Evolutionary conservation across 306 rosid species (phyloP).

Genomic region (Parietaria judaica): DNA sequence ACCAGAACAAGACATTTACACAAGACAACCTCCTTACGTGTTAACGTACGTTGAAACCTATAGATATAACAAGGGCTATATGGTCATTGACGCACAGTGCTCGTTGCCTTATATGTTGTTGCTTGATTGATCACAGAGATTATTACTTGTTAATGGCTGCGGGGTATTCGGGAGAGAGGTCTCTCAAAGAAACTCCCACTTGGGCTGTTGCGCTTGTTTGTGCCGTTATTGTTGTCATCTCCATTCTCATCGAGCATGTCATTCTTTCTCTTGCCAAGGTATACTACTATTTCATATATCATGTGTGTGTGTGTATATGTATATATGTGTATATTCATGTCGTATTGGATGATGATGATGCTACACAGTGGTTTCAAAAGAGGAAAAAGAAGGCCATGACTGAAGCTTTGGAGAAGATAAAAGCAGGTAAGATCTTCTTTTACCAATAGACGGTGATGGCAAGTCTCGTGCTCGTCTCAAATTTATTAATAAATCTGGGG

Average conservation of each 20-base stretch:
- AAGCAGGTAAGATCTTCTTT: constrained; percentile 34
- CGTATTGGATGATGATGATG: not conserved
- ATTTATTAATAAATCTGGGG: no score
- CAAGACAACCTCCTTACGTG: constrained; percentile 7
- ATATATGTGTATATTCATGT: not conserved
- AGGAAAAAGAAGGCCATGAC: constrained; percentile 54
- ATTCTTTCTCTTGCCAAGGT: constrained; percentile 62
- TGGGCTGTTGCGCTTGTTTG: constrained; percentile 77
- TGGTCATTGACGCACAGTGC: no score
- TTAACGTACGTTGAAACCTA: no score
- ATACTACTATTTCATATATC: not conserved
- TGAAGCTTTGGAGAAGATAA: constrained; percentile 73
- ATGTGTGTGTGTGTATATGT: not conserved
- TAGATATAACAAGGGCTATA: no score
- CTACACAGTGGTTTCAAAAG: constrained; percentile 50
- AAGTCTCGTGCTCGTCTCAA: no score
- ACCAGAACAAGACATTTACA: constrained; percentile 9
- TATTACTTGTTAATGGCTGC: constrained; percentile 9
- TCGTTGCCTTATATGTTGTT: no score
- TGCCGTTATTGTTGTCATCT: constrained; percentile 38
- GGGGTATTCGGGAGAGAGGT: constrained; percentile 32
- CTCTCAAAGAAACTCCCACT: constrained; percentile 50
- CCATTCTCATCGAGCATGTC: constrained; percentile 49
- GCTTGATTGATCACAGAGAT: no score
- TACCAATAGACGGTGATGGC: no score